Conservation (phyloP, 345 rosid species). For the Adansonia digitata region DNA sequence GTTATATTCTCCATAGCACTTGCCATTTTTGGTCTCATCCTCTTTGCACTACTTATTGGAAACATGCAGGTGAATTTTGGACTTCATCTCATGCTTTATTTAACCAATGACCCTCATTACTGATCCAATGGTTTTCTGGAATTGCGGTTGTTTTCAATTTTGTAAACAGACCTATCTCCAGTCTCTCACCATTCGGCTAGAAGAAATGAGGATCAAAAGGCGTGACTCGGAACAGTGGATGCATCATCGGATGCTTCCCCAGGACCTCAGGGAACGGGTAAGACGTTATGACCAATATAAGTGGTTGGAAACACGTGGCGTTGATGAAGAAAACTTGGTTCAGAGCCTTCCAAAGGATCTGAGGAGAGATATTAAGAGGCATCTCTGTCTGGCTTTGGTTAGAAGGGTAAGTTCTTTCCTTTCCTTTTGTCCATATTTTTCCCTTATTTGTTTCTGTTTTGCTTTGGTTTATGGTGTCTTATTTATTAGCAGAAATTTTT, state of each 20-base stretch:
- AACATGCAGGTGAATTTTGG: constrained; percentile 79
- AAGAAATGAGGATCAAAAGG: constrained; percentile 95
- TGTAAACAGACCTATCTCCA: constrained; percentile 87
- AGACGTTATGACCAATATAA: constrained; percentile 92
- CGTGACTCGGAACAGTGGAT: constrained; percentile 99
- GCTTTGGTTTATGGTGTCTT: too few species aligned
- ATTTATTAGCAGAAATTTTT: not conserved
- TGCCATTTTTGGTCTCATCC: constrained; percentile 85
- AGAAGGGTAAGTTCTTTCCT: constrained; percentile 55
- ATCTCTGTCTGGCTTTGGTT: constrained; percentile 87
- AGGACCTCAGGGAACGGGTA: constrained; percentile 77
- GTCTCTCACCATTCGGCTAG: constrained; percentile 85
- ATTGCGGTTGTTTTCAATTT: constrained; percentile 6
- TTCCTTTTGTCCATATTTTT: not conserved
- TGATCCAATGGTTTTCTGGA: constrained; percentile 6
- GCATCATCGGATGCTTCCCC: constrained; percentile 96
- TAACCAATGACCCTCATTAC: not conserved
- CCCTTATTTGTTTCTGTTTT: not conserved
- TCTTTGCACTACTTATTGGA: constrained; percentile 91
- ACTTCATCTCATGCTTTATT: not conserved
- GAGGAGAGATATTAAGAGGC: constrained; percentile 89
- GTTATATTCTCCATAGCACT: constrained; percentile 73
- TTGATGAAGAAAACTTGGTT: constrained; percentile 83
- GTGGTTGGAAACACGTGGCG: constrained; percentile 98
- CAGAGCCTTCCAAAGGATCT: constrained; percentile 93